Conservation (phyloP, 1,284 basidiomycete genomes). For the Inonotus hispidus region DNA sequence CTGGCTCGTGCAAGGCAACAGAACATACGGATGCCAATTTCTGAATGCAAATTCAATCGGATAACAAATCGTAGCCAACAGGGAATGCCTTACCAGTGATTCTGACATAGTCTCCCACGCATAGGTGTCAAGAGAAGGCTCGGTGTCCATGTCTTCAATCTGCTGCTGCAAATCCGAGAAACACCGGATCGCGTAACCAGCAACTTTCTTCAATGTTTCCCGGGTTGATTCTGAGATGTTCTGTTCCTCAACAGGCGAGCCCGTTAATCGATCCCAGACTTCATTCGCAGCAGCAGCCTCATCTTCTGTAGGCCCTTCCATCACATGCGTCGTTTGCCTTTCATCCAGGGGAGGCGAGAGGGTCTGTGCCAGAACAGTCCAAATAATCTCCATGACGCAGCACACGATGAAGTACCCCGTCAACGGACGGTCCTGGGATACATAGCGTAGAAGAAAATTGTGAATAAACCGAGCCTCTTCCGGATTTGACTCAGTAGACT, state of each 20-base stretch:
- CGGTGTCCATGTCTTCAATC: constrained; percentile 73
- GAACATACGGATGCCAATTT: constrained; percentile 86
- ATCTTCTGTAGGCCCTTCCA: constrained; percentile 34
- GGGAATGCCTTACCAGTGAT: constrained; percentile 49
- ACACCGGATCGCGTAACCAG: constrained; percentile 61
- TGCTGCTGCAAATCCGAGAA: constrained; percentile 70
- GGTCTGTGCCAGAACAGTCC: constrained; percentile 77
- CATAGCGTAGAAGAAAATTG: constrained; percentile 74
- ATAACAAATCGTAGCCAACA: neutral
- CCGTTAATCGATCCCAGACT: constrained; percentile 69
- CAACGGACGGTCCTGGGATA: constrained; percentile 67
- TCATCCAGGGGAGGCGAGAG: constrained; percentile 41
- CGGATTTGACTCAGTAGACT: constrained; percentile 45
- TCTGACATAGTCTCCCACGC: constrained; percentile 86
- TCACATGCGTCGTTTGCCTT: constrained; percentile 22
- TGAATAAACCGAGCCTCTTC: constrained; percentile 56
- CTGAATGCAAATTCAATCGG: constrained; percentile 36
- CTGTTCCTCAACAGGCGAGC: constrained; percentile 37
- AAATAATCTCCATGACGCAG: constrained; percentile 78
- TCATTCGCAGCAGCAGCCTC: constrained; percentile 78
- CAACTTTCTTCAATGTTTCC: constrained; percentile 41
- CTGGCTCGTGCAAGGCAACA: constrained; percentile 65
- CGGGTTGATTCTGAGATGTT: constrained; percentile 37
- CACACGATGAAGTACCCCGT: constrained; percentile 86
- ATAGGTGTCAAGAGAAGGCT: constrained; percentile 76